Evolutionary conservation across 108 stramenopile genomes (phyloP), one percentile per base, ranked within the genome.

Genomic region (Schizochytrium sp.): DNA sequence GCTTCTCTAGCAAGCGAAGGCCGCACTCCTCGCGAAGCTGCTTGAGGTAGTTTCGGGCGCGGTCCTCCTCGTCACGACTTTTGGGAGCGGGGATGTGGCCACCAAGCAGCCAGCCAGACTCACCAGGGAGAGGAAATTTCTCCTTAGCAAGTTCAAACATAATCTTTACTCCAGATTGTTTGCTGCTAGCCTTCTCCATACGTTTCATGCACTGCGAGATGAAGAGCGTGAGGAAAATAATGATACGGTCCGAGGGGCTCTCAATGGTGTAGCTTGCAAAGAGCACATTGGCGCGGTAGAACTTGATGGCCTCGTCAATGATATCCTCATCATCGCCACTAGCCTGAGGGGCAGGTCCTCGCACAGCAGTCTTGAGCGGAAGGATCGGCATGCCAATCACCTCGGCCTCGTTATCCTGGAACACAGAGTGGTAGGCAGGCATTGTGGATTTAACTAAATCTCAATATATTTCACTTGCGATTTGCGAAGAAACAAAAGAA

Each of bases 201-300:
- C 92, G 91, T 56, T 88, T 87, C 56, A 94, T 92, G 89, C 91
- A 91, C 83, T 91, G 92, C 87, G 90, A 87, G n/a, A 91, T 90
- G 87, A 61, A 93, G 53, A 95, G 88, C 38, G 93, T 95, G 13
- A 94, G 89, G 89, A 94, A 95, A 90, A 95, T 93, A 44, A 95
- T 72, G 28, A 93, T 91, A 46, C 93, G 89, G 87, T 94, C 93
- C 8, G 92, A 90, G 38, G 89, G 56, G n/a, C 92, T 91, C 38
- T 93, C 46, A 46, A 94, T 89, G 59, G 89, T 90, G 69, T 92
- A 94, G 87, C 89, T 92, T 19, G 92, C 49, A 64, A 93, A 94
- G 17, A 94, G 61, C 12, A 94, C 92, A 88, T 94, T 94, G 4
- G 93, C 92, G 40, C 94, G 92, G 72, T 93, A 94, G 59, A 72